phyloP scores from a whole-genome alignment of 1,139 yeast species.

The Lodderomyces margitis region DNA sequence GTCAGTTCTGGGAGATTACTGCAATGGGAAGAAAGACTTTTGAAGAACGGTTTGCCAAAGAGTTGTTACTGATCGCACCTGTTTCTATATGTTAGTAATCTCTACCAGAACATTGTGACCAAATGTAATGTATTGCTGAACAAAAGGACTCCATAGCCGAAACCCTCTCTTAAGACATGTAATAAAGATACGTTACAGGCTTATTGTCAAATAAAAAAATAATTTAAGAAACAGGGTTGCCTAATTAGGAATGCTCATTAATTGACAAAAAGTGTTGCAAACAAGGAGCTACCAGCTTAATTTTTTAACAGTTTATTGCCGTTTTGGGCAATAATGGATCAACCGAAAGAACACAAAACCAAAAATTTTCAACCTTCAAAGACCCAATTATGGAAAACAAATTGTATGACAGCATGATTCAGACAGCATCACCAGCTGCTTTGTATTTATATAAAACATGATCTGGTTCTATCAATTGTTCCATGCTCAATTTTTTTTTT shows the following conservation, averaged over 20 bases:
- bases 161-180: background rate
- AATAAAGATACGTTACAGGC: no score
- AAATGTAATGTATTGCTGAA: no score
- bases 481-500: no score
- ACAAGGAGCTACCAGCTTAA: background rate
- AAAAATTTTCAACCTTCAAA: background rate
- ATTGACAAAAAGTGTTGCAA: slow-evolving; percentile 2
- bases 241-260: slow-evolving; percentile 3
- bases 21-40: background rate
- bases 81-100: no score
- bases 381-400: background rate
- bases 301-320: background rate
- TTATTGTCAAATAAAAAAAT: no score
- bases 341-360: slow-evolving; percentile 2
- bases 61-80: no score
- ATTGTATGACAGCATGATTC: background rate
- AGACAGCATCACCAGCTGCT: background rate
- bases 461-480: no score
- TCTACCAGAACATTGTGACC: no score
- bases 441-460: background rate
- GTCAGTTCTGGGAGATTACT: background rate
- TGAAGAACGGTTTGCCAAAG: no score
- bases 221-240: no score
- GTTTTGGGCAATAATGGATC: background rate
- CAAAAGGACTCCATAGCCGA: background rate